These are phyloP conservation scores for Solanum sparsipilum DNA, from an alignment of 257 asterid genomes.

Conservation along the genomic window DNA sequence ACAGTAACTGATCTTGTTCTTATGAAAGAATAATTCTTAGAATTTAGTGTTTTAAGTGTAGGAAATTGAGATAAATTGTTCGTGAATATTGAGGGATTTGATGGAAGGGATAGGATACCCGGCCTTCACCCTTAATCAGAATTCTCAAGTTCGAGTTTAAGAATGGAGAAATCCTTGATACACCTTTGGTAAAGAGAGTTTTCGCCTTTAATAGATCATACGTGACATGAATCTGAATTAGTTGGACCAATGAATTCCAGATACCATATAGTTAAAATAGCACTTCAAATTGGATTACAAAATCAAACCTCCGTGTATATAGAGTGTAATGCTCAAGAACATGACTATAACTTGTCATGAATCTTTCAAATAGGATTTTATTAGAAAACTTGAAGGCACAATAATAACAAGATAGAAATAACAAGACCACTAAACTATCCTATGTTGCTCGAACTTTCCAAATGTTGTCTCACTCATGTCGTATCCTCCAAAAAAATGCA, in stretches of 20 bases:
- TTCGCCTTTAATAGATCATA: not conserved
- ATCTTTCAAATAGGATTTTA: not conserved
- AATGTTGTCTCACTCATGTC: not conserved
- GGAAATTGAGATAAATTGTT: not conserved
- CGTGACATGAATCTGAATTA: not conserved
- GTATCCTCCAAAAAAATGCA: not conserved
- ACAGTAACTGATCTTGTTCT: not conserved
- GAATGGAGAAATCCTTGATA: not conserved
- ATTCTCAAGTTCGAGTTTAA: not conserved
- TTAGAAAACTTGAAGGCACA: not conserved
- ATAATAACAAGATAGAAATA: not conserved
- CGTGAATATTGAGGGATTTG: not conserved
- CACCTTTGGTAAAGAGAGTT: not conserved
- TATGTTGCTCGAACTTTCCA: not conserved
- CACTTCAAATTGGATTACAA: not conserved
- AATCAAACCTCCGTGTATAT: not conserved
- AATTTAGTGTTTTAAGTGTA: not conserved
- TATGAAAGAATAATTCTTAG: not conserved
- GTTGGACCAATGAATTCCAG: not conserved
- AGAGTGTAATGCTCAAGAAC: not conserved
- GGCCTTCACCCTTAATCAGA: not conserved
- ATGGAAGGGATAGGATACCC: not conserved
- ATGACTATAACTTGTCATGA: not conserved
- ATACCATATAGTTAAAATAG: not conserved
- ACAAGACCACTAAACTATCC: not conserved